A percentile compares a stretch with the other conserved stretches of the same genome.
Evolutionary conservation across 2,329 filamentous ascomycete genomes (phyloP).

Genomic region (Blastomyces silverae): DNA sequence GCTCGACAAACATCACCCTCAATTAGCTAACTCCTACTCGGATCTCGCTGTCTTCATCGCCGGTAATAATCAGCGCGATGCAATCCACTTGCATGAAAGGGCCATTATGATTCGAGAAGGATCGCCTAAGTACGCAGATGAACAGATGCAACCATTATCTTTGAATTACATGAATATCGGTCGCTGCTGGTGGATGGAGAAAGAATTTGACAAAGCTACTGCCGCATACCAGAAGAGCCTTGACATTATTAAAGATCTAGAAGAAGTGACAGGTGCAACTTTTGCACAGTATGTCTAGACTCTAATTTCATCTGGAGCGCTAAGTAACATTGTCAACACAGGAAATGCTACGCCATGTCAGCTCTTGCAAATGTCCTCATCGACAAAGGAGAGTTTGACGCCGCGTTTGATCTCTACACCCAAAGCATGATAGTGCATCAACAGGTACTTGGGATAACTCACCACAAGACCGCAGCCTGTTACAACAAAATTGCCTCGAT

Average conservation of each 20-base stretch:
- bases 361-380: background rate
- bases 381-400: background rate
- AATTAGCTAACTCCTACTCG: background rate
- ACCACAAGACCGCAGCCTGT: constrained; percentile 3
- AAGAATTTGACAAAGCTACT: background rate
- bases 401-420: background rate
- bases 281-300: background rate
- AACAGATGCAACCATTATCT: background rate
- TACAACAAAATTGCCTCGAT: background rate
- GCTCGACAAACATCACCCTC: constrained; percentile 1
- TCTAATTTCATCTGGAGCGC: background rate
- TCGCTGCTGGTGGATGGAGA: background rate
- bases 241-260: background rate
- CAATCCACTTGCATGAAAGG: background rate
- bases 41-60: background rate
- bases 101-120: background rate
- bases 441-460: background rate
- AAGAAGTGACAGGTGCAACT: background rate
- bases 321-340: background rate
- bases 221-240: background rate
- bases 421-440: background rate
- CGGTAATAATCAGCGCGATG: background rate
- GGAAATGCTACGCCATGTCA: background rate
- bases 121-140: background rate
- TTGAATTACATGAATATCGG: background rate